Evolutionary conservation across 257 asterid species (phyloP).

Genomic region (Cordia subcordata): DNA sequence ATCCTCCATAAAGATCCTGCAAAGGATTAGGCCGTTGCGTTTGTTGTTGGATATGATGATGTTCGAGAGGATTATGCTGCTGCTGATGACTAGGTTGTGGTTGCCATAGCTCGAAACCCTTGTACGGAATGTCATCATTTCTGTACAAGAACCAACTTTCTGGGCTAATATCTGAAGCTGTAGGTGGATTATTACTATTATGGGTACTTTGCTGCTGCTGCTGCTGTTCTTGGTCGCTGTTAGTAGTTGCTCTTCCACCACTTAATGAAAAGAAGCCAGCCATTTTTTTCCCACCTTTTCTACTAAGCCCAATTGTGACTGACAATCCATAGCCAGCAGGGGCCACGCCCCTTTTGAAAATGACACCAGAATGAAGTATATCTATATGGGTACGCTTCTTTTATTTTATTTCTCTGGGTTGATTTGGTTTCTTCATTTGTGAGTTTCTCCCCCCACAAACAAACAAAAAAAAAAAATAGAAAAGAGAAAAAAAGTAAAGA

Average conservation of each 20-base stretch:
- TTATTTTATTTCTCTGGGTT: constrained; percentile 20
- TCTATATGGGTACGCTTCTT: constrained; percentile 17
- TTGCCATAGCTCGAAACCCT: constrained; percentile 84
- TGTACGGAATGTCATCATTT: constrained; percentile 50
- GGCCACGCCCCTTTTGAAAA: constrained; percentile 17
- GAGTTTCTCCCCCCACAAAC: too few species aligned
- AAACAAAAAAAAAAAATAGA: too few species aligned
- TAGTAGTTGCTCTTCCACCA: constrained; percentile 26
- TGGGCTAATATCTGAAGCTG: constrained; percentile 34
- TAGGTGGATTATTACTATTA: constrained; percentile 17
- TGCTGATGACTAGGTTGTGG: constrained; percentile 26
- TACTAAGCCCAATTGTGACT: constrained; percentile 33
- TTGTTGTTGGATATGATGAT: constrained; percentile 21
- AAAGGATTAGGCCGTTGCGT: constrained; percentile 25
- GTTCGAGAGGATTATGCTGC: constrained; percentile 11
- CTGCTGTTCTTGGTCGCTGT: constrained; percentile 28
- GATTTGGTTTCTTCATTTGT: constrained; percentile 29
- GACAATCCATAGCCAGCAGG: constrained; percentile 44
- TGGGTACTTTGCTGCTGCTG: constrained; percentile 18
- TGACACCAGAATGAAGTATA: constrained; percentile 25
- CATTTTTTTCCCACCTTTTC: constrained; percentile 34
- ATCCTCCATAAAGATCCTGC: constrained; percentile 62
- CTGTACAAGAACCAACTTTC: constrained; percentile 73
- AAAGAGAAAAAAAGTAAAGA: too few species aligned
- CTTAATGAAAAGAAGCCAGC: constrained; percentile 89